A percentile compares a stretch with the other conserved stretches of the same genome.
phyloP scores from a whole-genome alignment of 202 grass and related monocot species.

The Hordeum pubiflorum region DNA sequence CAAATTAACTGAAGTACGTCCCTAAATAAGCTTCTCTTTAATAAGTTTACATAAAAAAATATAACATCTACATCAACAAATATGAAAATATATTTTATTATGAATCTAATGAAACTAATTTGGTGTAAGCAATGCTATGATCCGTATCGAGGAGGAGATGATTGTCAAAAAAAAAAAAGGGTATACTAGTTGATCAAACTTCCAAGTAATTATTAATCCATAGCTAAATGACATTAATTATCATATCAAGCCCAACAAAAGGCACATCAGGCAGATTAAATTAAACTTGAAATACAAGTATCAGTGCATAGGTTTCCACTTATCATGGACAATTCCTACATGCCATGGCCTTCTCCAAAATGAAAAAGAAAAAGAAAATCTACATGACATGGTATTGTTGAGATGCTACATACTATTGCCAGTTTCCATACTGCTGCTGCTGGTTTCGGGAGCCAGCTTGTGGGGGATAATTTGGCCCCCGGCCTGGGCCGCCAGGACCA shows the following conservation, averaged over 20 bases:
- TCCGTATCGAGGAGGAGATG: too few species aligned
- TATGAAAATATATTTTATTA: too few species aligned
- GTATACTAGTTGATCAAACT: too few species aligned
- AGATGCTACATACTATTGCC: conserved; percentile 33
- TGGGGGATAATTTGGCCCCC: conserved; percentile 36
- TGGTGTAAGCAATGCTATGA: too few species aligned
- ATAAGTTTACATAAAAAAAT: too few species aligned
- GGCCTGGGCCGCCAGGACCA: conserved; percentile 27
- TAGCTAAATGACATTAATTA: neutral
- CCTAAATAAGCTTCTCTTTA: too few species aligned
- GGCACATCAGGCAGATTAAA: neutral
- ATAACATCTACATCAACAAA: too few species aligned
- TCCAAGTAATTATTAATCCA: neutral
- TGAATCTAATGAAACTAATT: too few species aligned
- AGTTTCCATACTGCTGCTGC: conserved; percentile 33
- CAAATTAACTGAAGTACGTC: too few species aligned
- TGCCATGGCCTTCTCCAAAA: neutral
- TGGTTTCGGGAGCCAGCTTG: conserved; percentile 42
- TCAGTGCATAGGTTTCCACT: neutral
- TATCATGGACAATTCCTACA: neutral
- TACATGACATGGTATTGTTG: neutral
- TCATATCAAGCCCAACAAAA: neutral
- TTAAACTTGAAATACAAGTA: neutral
- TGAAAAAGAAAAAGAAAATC: neutral
- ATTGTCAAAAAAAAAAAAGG: too few species aligned